A percentile compares a stretch with the other conserved stretches of the same genome.
Conservation (phyloP, 129 eudicot species). For the Rutidosis leptorrhynchoides region DNA sequence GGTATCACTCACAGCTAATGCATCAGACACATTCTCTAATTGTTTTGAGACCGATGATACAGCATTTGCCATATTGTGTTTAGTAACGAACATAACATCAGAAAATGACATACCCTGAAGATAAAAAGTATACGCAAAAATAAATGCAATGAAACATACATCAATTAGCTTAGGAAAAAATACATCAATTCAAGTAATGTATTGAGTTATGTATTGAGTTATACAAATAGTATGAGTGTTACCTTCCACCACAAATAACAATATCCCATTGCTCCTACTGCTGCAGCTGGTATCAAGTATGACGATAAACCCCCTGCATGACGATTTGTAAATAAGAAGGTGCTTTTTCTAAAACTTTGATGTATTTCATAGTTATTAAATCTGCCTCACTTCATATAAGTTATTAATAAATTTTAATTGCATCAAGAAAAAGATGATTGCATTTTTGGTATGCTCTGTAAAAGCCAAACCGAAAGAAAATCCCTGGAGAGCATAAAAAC, state of each 20-base stretch:
- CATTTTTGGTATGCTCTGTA: no score
- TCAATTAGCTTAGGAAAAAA: not conserved
- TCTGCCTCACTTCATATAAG: no score
- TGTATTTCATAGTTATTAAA: not conserved
- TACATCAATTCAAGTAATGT: not conserved
- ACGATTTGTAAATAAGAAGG: conserved; percentile 1
- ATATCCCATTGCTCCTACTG: conserved; percentile 91
- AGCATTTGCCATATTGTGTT: conserved; percentile 90
- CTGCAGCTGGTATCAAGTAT: conserved; percentile 86
- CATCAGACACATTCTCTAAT: conserved; percentile 74
- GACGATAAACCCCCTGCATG: conserved; percentile 60
- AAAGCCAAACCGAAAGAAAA: no score
- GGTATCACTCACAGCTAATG: conserved; percentile 58
- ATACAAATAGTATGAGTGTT: conserved; percentile 12
- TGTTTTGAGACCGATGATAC: conserved; percentile 84
- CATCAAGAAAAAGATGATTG: no score
- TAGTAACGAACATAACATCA: conserved; percentile 89
- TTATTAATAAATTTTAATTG: no score
- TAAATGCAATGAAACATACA: not conserved
- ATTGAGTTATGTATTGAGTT: not conserved
- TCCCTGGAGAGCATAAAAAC: no score
- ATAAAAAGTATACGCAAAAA: not conserved
- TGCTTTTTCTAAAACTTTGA: not conserved
- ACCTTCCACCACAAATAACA: conserved; percentile 99
- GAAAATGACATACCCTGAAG: conserved; percentile 82